A percentile compares a stretch with the other conserved stretches of the same genome.
Evolutionary conservation across 2,329 filamentous ascomycete genomes (phyloP).

Genomic region (Cytospora mali): DNA sequence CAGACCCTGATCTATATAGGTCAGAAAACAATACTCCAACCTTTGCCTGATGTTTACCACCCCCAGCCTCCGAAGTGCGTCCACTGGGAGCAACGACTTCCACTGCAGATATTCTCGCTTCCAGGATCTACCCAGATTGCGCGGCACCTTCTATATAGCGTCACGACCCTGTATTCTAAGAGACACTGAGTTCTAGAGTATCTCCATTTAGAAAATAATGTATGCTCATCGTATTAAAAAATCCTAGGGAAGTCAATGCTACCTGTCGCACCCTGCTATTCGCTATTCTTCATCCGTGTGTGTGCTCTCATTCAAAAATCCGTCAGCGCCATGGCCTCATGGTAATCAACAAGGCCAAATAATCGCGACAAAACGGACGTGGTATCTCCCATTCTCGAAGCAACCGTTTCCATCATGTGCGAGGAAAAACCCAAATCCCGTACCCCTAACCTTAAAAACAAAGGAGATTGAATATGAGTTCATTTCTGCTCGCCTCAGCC

Average conservation of each 20-base stretch:
- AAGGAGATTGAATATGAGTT: not conserved
- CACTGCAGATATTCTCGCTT: no score
- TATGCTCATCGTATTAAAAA: conserved; percentile 25
- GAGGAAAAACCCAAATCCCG: conserved; percentile 3
- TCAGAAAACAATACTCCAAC: no score
- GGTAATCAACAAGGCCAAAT: conserved; percentile 9
- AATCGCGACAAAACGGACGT: conserved; percentile 18
- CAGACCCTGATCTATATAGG: no score
- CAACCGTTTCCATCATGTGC: conserved; percentile 10
- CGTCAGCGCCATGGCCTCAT: conserved; percentile 1
- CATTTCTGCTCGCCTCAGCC: not conserved
- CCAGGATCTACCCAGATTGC: no score
- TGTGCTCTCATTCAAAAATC: conserved; percentile 5
- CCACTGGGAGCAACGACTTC: no score
- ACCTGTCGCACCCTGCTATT: not conserved
- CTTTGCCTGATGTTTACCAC: no score
- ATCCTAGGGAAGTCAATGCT: conserved; percentile 16
- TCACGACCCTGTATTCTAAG: no score
- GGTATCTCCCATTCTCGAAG: conserved; percentile 23
- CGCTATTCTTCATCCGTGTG: not conserved
- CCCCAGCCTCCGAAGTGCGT: no score
- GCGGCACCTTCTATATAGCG: no score
- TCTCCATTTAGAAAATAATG: not conserved
- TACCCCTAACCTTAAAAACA: conserved; percentile 20
- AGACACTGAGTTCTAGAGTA: no score